A percentile compares a stretch with the other conserved stretches of the same genome.
These are phyloP conservation scores for Paxillus ammoniavirescens DNA, from an alignment of 768 basidiomycete species.

Conservation along the genomic window DNA sequence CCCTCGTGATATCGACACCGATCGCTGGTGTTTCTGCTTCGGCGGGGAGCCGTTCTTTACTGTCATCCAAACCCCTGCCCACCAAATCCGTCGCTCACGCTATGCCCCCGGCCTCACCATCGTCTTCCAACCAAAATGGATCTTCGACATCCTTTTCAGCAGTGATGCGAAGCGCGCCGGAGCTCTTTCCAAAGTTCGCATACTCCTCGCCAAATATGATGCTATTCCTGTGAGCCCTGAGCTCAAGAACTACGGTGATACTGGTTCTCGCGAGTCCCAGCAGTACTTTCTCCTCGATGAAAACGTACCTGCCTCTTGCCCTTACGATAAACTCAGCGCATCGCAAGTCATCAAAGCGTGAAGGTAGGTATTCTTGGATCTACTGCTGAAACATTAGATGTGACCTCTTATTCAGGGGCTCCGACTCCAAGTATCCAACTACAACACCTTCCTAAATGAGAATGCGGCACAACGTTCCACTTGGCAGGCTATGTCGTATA, in stretches of 20 bases:
- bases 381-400: not conserved
- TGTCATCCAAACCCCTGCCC: conserved; percentile 19
- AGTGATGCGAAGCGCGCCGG: conserved; percentile 16
- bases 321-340: conserved; percentile 10
- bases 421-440: not conserved
- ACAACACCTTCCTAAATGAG: conserved; percentile 5
- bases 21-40: conserved; percentile 23
- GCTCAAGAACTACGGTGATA: conserved; percentile 21
- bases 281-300: conserved; percentile 24
- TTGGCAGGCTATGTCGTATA: too few species aligned
- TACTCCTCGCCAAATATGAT: conserved; percentile 17
- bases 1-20: conserved; percentile 21
- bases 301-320: conserved; percentile 18
- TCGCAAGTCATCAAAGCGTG: conserved; percentile 6
- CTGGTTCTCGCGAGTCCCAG: conserved; percentile 19
- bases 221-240: conserved; percentile 21
- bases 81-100: conserved; percentile 22
- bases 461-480: not conserved
- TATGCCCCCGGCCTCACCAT: conserved; percentile 18
- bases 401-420: not conserved
- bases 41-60: conserved; percentile 20
- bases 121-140: conserved; percentile 26
- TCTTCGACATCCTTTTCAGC: conserved; percentile 22
- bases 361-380: not conserved
- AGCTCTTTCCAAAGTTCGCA: conserved; percentile 17